phyloP scores from a whole-genome alignment of 2,329 filamentous ascomycete genomes.

The Albophoma yamanashiensis region DNA sequence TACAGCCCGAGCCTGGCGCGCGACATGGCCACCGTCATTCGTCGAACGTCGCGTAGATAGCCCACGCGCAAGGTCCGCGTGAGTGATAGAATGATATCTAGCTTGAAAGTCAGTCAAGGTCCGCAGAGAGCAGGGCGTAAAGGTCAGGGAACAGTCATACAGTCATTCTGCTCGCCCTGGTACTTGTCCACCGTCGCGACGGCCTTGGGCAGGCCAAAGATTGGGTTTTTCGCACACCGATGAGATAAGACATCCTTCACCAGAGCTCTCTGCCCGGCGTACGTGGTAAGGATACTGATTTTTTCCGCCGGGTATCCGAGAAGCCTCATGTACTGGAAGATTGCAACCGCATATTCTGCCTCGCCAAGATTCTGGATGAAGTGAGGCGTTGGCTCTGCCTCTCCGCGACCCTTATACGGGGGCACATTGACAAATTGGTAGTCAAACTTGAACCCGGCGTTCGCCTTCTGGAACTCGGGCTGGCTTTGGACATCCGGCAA shows the following conservation, averaged over 20 bases:
- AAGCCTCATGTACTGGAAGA: constrained; percentile 95
- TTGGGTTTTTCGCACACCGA: constrained; percentile 68
- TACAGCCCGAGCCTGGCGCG: constrained; percentile 87
- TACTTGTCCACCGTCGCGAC: constrained; percentile 98
- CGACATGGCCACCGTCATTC: constrained; percentile 88
- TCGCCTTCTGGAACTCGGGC: constrained; percentile 67
- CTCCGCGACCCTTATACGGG: constrained; percentile 83
- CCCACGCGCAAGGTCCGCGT: constrained; percentile 82
- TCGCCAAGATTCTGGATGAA: constrained; percentile 96
- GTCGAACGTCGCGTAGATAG: constrained; percentile 86
- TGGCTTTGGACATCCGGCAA: constrained; percentile 61
- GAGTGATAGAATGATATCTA: constrained; percentile 87
- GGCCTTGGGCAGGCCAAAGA: constrained; percentile 83
- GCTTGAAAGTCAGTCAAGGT: constrained; percentile 12
- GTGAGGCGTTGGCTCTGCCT: constrained; percentile 82
- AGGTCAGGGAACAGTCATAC: constrained; percentile 41
- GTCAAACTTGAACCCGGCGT: constrained; percentile 85
- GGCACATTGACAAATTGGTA: constrained; percentile 96
- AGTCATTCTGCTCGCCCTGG: constrained; percentile 98
- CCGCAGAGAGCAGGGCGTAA: constrained; percentile 7
- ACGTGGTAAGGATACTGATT: constrained; percentile 87
- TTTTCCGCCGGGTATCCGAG: constrained; percentile 77
- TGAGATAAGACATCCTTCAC: constrained; percentile 79
- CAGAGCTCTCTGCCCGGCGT: constrained; percentile 82
- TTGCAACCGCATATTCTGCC: constrained; percentile 90